Evolutionary conservation across 257 asterid genomes (phyloP), one percentile per base, ranked within the genome.

Genomic region (Solanum dulcamara): DNA sequence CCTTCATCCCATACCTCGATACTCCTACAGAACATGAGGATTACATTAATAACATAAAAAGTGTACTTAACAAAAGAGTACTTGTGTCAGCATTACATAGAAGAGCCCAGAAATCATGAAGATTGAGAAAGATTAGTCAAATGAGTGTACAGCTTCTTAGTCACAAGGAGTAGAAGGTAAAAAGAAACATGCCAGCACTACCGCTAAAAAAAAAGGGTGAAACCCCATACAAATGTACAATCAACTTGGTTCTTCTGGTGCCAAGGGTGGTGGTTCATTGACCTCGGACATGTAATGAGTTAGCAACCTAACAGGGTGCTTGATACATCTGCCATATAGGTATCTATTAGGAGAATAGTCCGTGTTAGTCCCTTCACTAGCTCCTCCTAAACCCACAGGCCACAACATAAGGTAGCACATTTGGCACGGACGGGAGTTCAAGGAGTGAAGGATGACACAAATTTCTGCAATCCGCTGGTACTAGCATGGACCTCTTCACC

Each of bases 1-100:
- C 99, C 98, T 89, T 95, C 98, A 82, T 94, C 95, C 99, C 99
- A 96, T 32, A 91, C 74, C 91, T 95, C 97, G 75, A 87, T 87
- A 74, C 75, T 90, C 91, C 99, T 96, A 85, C 3, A 84, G 74
- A 75, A 44, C 24, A 75, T 6, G 37, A 51, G 18, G n/a, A 62
- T 42, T 18, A 51, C 22, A 0, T 77, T 46, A 28, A 77, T 46
- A 77, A 77, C 62, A 77, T 9, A 46, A 4, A 3, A 44, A 15
- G 82, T 44, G 59, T 75, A 44, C 14, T 17, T 68, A 17, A 68
- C 48, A 68, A 15, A 44, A 75, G 4, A 12, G 24, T 44, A 15
- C 15, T 46, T 0, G 26, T 28, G 24, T 77, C 15, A 26, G 82
- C 59, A 82, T 79, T 1, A 18, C 64, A 74, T 74, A 70, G 67